Conservation (phyloP, 108 stramenopile species). For the Nannochloropsis oceanica region DNA sequence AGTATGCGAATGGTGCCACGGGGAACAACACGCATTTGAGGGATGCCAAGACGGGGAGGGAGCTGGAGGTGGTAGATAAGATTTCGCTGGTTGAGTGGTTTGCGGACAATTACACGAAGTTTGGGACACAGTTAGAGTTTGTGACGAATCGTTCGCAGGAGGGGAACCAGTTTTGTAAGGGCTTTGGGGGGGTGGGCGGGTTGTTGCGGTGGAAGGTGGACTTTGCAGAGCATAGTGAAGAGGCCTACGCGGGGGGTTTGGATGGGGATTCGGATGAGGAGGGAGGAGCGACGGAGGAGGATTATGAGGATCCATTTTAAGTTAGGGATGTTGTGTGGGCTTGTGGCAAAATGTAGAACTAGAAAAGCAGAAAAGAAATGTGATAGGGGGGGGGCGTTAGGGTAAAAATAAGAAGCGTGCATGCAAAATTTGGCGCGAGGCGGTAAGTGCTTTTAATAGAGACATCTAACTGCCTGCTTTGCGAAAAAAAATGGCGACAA, state of each 20-base stretch:
- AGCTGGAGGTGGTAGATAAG: slow-evolving; percentile 63
- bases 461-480: too few species aligned
- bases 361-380: too few species aligned
- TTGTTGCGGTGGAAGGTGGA: slow-evolving; percentile 95
- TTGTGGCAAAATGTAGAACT: too few species aligned
- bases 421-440: too few species aligned
- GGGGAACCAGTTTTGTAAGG: slow-evolving; percentile 94
- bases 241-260: background rate
- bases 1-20: slow-evolving; percentile 35
- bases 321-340: too few species aligned
- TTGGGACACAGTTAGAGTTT: slow-evolving; percentile 92
- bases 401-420: too few species aligned
- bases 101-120: slow-evolving; percentile 90
- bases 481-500: too few species aligned
- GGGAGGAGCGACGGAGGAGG: background rate
- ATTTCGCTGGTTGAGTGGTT: slow-evolving; percentile 91
- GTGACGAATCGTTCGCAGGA: slow-evolving; percentile 90
- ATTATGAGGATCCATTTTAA: background rate
- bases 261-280: background rate
- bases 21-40: slow-evolving; percentile 42
- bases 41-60: slow-evolving; percentile 69
- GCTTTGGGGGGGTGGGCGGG: slow-evolving; percentile 97
- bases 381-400: too few species aligned
- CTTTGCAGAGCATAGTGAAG: slow-evolving; percentile 51
- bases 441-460: too few species aligned